Conservation (phyloP, 2,329 filamentous ascomycete genomes). For the Coniochaeta ligniaria region DNA sequence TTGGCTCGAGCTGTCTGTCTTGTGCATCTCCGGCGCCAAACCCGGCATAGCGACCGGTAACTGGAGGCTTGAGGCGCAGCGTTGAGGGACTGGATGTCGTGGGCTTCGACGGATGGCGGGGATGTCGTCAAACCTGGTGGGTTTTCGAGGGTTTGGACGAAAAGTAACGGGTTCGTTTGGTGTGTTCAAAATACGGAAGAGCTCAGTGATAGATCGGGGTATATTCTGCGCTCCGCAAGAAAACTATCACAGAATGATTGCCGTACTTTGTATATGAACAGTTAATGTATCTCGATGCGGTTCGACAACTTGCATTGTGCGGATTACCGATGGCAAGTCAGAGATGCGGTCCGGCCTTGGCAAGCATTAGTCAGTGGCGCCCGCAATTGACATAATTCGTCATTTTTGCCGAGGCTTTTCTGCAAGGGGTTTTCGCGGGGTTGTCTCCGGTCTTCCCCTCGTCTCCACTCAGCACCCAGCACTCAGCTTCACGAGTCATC, state of each 20-base stretch:
- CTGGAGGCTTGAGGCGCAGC: not conserved
- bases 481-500: not conserved
- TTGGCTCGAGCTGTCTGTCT: not conserved
- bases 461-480: too few species aligned
- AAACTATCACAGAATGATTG: not conserved
- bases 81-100: not conserved
- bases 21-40: not conserved
- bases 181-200: not conserved
- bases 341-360: not conserved
- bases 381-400: not conserved
- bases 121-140: not conserved
- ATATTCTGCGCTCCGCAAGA: not conserved
- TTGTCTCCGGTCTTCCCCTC: too few species aligned
- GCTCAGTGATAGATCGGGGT: not conserved
- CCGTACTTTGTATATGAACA: not conserved
- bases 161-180: not conserved
- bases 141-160: too few species aligned
- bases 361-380: conserved; percentile 1
- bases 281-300: not conserved
- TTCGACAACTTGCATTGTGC: not conserved
- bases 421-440: not conserved
- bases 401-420: conserved; percentile 1
- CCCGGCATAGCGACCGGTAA: not conserved
- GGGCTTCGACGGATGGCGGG: not conserved
- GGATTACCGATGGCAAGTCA: not conserved